Evolutionary conservation across 2,329 filamentous ascomycete species (phyloP).

Genomic region (Aureobasidium sp.): DNA sequence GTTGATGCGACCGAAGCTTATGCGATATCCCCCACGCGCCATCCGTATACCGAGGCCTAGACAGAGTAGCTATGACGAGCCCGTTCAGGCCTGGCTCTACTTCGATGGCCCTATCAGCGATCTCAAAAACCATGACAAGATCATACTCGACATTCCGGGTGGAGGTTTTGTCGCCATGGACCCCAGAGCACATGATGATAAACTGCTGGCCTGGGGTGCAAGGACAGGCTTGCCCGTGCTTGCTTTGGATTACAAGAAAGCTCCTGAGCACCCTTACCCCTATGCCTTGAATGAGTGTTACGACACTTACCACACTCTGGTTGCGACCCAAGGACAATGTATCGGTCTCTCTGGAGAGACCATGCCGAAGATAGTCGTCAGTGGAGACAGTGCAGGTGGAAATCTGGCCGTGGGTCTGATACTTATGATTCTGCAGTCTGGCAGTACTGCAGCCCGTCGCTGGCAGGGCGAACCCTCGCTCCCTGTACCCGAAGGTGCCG

Average conservation of each 20-base stretch:
- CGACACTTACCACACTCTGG: conserved; percentile 71
- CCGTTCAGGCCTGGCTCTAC: conserved; percentile 83
- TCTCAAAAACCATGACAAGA: conserved; percentile 64
- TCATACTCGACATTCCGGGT: conserved; percentile 85
- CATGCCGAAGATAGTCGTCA: conserved; percentile 62
- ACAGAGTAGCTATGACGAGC: conserved; percentile 74
- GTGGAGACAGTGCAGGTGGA: conserved; percentile 75
- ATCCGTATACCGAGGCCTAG: conserved; percentile 77
- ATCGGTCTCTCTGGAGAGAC: conserved; percentile 63
- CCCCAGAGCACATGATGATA: conserved; percentile 89
- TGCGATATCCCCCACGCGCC: conserved; percentile 64
- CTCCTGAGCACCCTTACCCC: conserved; percentile 76
- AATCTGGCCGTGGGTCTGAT: conserved; percentile 74
- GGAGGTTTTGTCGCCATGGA: conserved; percentile 97
- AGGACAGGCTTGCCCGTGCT: conserved; percentile 82
- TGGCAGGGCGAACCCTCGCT: conserved; percentile 50
- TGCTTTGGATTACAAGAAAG: conserved; percentile 85
- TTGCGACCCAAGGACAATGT: conserved; percentile 65
- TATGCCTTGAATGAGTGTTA: conserved; percentile 84
- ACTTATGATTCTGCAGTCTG: conserved; percentile 74
- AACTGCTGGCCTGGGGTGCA: conserved; percentile 84
- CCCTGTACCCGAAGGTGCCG: conserved; percentile 72
- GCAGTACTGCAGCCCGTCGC: conserved; percentile 41
- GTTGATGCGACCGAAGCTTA: conserved; percentile 66
- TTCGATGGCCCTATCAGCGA: conserved; percentile 81